Conservation (phyloP, 148 eudicot species). For the Heliosperma pusillum region DNA sequence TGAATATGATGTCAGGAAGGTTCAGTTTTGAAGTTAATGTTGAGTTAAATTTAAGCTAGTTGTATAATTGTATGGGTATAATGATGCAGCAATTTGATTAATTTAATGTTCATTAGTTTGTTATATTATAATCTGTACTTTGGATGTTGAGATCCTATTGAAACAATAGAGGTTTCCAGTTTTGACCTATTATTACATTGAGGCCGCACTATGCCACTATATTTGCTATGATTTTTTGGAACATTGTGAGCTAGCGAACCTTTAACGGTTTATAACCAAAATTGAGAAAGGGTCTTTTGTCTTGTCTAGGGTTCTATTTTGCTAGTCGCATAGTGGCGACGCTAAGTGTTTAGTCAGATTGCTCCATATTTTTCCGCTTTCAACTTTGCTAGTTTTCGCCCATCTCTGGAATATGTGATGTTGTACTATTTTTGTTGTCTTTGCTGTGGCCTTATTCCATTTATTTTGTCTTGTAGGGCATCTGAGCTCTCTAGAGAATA, state of each 20-base stretch:
- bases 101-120: not conserved
- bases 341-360: not conserved
- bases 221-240: not conserved
- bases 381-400: not conserved
- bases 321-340: not conserved
- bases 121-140: not conserved
- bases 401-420: not conserved
- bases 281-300: not conserved
- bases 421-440: not conserved
- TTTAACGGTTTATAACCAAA: not conserved
- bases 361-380: not conserved
- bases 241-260: not conserved
- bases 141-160: not conserved
- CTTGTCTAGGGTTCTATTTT: not conserved
- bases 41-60: constrained; percentile 8
- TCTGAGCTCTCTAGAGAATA: constrained; percentile 81
- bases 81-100: not conserved
- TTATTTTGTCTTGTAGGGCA: constrained; percentile 45
- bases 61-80: constrained; percentile 11
- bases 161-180: not conserved
- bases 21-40: not conserved
- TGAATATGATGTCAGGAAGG: constrained; percentile 4
- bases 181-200: not conserved
- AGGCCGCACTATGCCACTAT: not conserved
- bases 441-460: not conserved